Conservation (phyloP, 2,329 filamentous ascomycete species). For the Nannizziopsis barbatae region DNA sequence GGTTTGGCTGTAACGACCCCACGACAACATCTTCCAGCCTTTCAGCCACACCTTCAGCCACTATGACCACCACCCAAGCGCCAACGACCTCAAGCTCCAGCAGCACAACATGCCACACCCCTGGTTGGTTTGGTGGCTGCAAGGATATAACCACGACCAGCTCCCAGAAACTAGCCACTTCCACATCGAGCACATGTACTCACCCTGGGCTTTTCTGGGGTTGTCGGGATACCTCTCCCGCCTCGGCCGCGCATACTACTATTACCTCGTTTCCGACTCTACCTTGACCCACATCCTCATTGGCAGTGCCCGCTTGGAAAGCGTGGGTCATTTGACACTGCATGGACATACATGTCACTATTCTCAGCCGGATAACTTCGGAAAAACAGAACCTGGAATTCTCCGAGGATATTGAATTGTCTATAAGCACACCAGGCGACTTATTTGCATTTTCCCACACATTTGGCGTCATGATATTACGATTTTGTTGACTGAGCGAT, state of each 20-base stretch:
- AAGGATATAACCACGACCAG: constrained; percentile 23
- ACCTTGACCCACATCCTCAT: not conserved
- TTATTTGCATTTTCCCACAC: too few relatives aligned
- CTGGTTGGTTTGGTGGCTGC: constrained; percentile 33
- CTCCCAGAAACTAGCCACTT: constrained; percentile 17
- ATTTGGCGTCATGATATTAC: not conserved
- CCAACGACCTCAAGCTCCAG: constrained; percentile 20
- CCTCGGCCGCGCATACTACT: constrained; percentile 15
- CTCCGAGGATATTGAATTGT: too few relatives aligned
- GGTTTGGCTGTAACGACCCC: constrained; percentile 34
- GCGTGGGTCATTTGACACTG: too few relatives aligned
- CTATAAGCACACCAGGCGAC: too few relatives aligned
- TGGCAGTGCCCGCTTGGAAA: not conserved
- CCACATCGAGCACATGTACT: constrained; percentile 31
- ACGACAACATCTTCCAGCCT: constrained; percentile 25
- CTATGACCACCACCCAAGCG: constrained; percentile 13
- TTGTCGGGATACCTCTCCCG: constrained; percentile 35
- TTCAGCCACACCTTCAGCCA: constrained; percentile 13
- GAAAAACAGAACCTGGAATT: too few relatives aligned
- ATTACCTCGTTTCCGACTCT: not conserved
- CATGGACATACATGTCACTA: too few relatives aligned
- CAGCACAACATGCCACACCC: constrained; percentile 28
- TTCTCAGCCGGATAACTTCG: too few relatives aligned
- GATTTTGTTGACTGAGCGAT: not conserved
- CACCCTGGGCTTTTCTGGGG: constrained; percentile 49